A percentile compares a stretch with the other conserved stretches of the same genome.
Evolutionary conservation across 129 eudicot genomes (phyloP).

Genomic region (Kitagawia praeruptora): DNA sequence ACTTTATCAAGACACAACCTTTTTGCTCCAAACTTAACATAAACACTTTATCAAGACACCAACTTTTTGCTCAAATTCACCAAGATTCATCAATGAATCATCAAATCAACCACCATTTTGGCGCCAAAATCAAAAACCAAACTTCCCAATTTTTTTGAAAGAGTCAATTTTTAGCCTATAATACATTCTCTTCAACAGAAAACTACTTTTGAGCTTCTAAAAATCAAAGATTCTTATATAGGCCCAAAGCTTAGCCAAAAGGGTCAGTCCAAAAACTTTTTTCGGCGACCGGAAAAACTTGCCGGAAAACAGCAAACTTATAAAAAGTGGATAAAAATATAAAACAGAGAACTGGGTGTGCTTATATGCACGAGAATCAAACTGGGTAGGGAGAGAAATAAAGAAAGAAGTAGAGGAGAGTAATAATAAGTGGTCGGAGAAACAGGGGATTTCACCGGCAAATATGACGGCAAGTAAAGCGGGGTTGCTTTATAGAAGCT

Average conservation of each 20-base stretch:
- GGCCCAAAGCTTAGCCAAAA: not conserved
- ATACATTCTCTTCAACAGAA: not conserved
- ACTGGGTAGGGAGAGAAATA: not conserved
- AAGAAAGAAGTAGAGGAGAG: conserved; percentile 20
- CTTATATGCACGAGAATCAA: not conserved
- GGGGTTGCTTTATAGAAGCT: conserved; percentile 26
- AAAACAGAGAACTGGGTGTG: not conserved
- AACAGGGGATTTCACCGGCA: conserved; percentile 36
- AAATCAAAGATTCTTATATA: not conserved
- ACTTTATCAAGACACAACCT: not conserved
- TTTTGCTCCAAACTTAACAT: not conserved
- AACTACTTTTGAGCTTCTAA: not conserved
- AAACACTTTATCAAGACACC: too few relatives aligned
- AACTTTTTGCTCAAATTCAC: not conserved
- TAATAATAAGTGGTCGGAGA: conserved; percentile 23
- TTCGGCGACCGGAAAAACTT: not conserved
- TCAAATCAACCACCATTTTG: not conserved
- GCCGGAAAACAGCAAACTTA: not conserved
- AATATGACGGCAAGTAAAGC: conserved; percentile 29
- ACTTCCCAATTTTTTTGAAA: not conserved
- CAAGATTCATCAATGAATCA: conserved; percentile 1
- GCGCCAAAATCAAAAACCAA: not conserved
- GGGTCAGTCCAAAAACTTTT: not conserved
- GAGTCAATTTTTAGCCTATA: not conserved
- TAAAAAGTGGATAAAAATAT: not conserved